Base-by-base conservation (phyloP, 2,329 filamentous ascomycete species). In the Sporothrix protearum region DNA sequence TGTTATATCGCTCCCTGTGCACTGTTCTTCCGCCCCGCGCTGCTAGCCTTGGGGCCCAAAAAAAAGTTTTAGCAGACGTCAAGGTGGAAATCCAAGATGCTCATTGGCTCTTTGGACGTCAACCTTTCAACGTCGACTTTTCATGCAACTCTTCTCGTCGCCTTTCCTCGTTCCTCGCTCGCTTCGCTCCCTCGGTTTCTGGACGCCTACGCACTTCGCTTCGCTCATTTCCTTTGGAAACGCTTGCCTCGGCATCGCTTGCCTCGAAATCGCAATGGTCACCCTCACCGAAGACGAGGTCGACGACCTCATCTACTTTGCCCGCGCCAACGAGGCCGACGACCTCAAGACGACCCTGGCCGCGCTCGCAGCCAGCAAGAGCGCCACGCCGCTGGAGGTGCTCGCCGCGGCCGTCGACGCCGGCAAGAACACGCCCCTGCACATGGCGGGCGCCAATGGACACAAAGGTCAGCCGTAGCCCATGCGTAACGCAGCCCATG, bases 381-480 rank as follows among this genome's bases (percentile, higher is more conserved):
- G 83, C 72, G 85, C 84, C 36, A 79, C 86, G 1, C 85, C 87
- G n/a, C 86, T 90, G 71, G 85, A 97, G 72, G 80, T 97, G 63
- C 63, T 75, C 9, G 80, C 86, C 67, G 87, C 88, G 16, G 91
- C 92, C 30, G 88, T 89, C 75, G 94, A 97, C 78, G 85, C 88
- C 55, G 87, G 90, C 75, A 92, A 90, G 75, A 92, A 92, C 71
- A 96, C 94, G 74, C 91, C 91, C 63, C 81, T 98, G 78, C 96
- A 99, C 82, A 97, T 96, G 88, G 93, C 94, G 8, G 90, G 93
- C 30, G 96, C 93, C 33, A 99, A 99, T 79, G 95, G 95, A 1
- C 91, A 97, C 78, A 78, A 88, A 73, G 91, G 93, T 94, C 86
- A 77, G 55, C 22, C 7, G n/a, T n/a, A n/a, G n/a, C n/a, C n/a